These are phyloP conservation scores for Pythium plurisporium DNA, from an alignment of 352 stramenopile genomes.

Conservation along the genomic window DNA sequence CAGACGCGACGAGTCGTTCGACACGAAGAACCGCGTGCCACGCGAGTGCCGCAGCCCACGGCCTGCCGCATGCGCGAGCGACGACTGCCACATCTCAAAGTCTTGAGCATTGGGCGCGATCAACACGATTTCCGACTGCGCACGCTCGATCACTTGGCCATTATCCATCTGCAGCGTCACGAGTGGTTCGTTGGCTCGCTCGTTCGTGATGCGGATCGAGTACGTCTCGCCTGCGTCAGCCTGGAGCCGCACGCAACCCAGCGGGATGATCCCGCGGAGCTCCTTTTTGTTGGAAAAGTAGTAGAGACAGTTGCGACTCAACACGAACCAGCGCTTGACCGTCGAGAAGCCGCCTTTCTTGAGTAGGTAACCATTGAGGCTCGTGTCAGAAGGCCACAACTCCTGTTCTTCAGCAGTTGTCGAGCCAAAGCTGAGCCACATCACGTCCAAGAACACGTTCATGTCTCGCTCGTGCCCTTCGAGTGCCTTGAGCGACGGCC, in stretches of 20 bases:
- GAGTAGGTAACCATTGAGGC: slow-evolving; percentile 78
- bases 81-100: slow-evolving; percentile 89
- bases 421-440: slow-evolving; percentile 85
- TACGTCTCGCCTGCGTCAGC: slow-evolving; percentile 43
- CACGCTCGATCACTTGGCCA: slow-evolving; percentile 71
- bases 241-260: slow-evolving; percentile 72
- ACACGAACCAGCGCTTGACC: slow-evolving; percentile 81
- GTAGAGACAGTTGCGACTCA: slow-evolving; percentile 87
- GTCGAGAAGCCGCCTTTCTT: slow-evolving; percentile 82
- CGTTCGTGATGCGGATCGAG: slow-evolving; percentile 75
- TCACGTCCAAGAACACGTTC: slow-evolving; percentile 84
- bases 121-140: slow-evolving; percentile 77
- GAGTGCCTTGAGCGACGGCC: slow-evolving; percentile 63
- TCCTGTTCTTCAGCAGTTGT: slow-evolving; percentile 82
- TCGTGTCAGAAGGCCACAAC: slow-evolving; percentile 86
- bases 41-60: slow-evolving; percentile 77
- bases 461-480: slow-evolving; percentile 81
- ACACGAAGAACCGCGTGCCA: slow-evolving; percentile 82
- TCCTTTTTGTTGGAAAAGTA: slow-evolving; percentile 82
- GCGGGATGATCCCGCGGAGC: slow-evolving; percentile 79
- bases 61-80: slow-evolving; percentile 70
- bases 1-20: slow-evolving; percentile 69
- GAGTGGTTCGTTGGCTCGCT: slow-evolving; percentile 45
- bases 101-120: slow-evolving; percentile 60
- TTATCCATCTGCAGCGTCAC: slow-evolving; percentile 81